Evolutionary conservation across 192 early-diverging fungal genomes (phyloP), one percentile per base, ranked within the genome.

Genomic region (Fimicolochytrium jonesii): DNA sequence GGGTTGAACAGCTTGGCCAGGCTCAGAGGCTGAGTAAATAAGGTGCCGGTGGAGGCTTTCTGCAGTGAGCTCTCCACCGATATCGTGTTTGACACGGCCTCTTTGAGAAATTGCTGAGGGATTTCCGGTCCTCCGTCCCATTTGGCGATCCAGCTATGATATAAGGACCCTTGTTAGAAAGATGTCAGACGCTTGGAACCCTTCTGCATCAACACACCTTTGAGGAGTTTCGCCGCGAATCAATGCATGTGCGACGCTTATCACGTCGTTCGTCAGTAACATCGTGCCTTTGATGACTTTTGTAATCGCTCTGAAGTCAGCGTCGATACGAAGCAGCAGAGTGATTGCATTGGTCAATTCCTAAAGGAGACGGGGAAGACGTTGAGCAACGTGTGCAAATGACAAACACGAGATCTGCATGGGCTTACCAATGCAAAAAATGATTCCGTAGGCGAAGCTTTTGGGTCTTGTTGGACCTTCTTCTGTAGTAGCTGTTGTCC

Each of bases 121-220:
- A 29, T 59, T 46, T 75, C 70, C 20, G 80, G 71, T 3, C 53
- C 53, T 4, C 76, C 78, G 31, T 80, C 78, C 80, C 80, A 82
- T 1, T 71, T 0, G 0, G 23, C 22, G 42, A 75, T 18, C 78
- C 78, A 73, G 20, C 63, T 71, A 33, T 15, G 6, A 30, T n/a
- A 37, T 18, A 28, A 46, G 11, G 42, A 29, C 33, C 15, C 28
- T 23, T 59, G 42, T 18, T 2, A 17, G 37, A 44, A 45, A 26
- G 7, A 32, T 28, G 13, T 25, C 6, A 43, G 35, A 1, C 43
- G 20, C 25, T 13, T 37, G 11, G 11, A 29, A 17, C 7, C 10
- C 4, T 30, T 22, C 9, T n/a, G n/a, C n/a, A n/a, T n/a, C n/a
- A n/a, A 25, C 41, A 15, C 25, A 78, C 50, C 54, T 48, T 33